Conservation (phyloP, 2,329 filamentous ascomycete species). For the Pyrenophora seminiperda region DNA sequence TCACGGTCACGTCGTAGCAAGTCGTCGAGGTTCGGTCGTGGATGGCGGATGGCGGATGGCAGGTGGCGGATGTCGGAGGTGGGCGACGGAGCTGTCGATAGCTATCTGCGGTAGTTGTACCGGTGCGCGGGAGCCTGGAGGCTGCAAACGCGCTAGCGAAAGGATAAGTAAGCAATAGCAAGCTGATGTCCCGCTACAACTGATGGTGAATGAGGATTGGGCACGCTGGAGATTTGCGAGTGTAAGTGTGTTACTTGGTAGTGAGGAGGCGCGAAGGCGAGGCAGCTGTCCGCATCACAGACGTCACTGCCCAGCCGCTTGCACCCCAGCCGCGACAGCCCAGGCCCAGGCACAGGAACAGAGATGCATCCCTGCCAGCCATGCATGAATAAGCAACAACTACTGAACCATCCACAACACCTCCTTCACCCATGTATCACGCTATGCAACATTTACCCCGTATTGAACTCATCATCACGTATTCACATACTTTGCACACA, state of each 20-base stretch:
- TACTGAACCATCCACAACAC: no score
- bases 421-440: background rate
- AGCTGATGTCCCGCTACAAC: background rate
- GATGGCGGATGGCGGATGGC: slow-evolving; percentile 4
- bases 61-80: slow-evolving; percentile 23
- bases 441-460: background rate
- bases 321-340: slow-evolving; percentile 12
- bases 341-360: slow-evolving; percentile 26
- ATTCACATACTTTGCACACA: background rate
- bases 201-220: background rate
- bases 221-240: background rate
- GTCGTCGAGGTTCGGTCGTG: background rate
- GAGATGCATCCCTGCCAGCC: slow-evolving; percentile 15
- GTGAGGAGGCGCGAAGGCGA: slow-evolving; percentile 16
- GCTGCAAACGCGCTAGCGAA: background rate
- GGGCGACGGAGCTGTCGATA: slow-evolving; percentile 18
- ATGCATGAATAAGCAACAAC: background rate
- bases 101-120: background rate
- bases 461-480: background rate
- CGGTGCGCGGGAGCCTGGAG: background rate
- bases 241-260: background rate
- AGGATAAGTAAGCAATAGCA: background rate
- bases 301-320: slow-evolving; percentile 25
- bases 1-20: background rate
- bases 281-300: slow-evolving; percentile 12